Evolutionary conservation across 148 eudicot species (phyloP), one percentile per base, ranked within the genome.

Genomic region (Diospyros kaki): DNA sequence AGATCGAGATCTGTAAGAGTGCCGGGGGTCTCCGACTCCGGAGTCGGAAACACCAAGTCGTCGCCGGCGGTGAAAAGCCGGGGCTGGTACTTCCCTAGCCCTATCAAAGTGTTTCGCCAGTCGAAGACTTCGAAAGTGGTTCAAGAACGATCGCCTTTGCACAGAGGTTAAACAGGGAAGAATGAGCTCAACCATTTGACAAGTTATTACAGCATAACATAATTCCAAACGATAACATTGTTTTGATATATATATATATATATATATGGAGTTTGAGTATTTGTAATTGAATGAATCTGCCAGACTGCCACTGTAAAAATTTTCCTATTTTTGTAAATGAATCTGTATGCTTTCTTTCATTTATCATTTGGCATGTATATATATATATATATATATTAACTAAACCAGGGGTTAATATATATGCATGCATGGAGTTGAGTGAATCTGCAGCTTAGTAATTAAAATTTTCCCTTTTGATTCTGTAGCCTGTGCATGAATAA

Each of bases 41-140:
- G 78, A 61, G 77, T 42, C 12, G 70, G 51, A 43, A 78, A 58
- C 28, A 40, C 4, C 64, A 72, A 70, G 38, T 69, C 74, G 65
- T 55, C 83, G 72, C 1, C 66, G 69, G 72, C 28, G 28, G 28
- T 0, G 64, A 87, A 77, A 69, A 74, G 79, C 2, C 82, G 72
- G 65, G 81, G 81, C 28, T 90, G 97, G 97, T 75, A 88, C 62
- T 90, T 93, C 72, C 90, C 91, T 73, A 92, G 95, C 73, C 94
- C 94, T 66, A 86, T 92, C 80, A 90, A 86, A 71, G 91, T 75
- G 50, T 93, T 93, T 77, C 86, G 93, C 61, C 86, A 83, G 0
- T 67, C 87, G 1, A 89, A 84, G 56, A 75, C 86, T 2, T 72
- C 88, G 0, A 89, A 85, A 72, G 75, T 93, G 6, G 84, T 75